These are phyloP conservation scores for Ophiostoma sp. DNA, from an alignment of 2,329 filamentous ascomycete species.

Conservation along the genomic window DNA sequence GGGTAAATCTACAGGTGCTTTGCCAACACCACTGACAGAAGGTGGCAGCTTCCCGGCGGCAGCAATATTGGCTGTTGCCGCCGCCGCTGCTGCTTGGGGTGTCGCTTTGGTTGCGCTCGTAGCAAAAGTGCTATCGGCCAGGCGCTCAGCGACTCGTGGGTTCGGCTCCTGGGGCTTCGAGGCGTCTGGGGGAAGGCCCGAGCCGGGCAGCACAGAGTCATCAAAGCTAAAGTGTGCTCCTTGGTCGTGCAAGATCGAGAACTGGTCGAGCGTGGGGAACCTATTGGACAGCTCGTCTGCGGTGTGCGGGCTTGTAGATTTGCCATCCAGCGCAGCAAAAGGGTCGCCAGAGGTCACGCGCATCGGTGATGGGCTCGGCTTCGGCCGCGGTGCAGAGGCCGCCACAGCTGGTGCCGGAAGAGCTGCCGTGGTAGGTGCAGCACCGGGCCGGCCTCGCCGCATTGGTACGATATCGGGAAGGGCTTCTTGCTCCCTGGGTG, in stretches of 20 bases:
- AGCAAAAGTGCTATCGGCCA: constrained; percentile 81
- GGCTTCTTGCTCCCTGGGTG: constrained; percentile 61
- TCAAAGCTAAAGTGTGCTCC: constrained; percentile 82
- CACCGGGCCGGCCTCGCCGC: constrained; percentile 72
- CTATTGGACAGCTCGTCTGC: constrained; percentile 76
- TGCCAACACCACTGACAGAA: not conserved
- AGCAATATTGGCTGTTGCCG: constrained; percentile 17
- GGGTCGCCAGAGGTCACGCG: constrained; percentile 70
- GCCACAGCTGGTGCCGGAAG: constrained; percentile 24
- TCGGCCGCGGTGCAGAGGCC: constrained; percentile 39
- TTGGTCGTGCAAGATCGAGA: constrained; percentile 80
- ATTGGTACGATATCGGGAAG: constrained; percentile 91
- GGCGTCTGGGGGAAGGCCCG: not conserved
- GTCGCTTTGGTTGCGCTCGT: constrained; percentile 35
- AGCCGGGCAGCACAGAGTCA: constrained; percentile 39
- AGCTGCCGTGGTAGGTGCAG: constrained; percentile 37
- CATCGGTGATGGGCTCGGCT: constrained; percentile 60
- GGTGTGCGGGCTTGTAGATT: constrained; percentile 43
- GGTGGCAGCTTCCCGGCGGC: constrained; percentile 16
- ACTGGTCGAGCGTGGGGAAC: constrained; percentile 90
- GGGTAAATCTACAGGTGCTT: not conserved
- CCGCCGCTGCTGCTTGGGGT: constrained; percentile 23
- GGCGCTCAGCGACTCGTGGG: constrained; percentile 64
- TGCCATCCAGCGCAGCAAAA: constrained; percentile 81
- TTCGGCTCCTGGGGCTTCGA: constrained; percentile 45